Percentiles rank a stretch among this genome's conserved stretches.
Conservation (phyloP, 2,329 filamentous ascomycete species). For the Stagonosporopsis chrysanthemi region DNA sequence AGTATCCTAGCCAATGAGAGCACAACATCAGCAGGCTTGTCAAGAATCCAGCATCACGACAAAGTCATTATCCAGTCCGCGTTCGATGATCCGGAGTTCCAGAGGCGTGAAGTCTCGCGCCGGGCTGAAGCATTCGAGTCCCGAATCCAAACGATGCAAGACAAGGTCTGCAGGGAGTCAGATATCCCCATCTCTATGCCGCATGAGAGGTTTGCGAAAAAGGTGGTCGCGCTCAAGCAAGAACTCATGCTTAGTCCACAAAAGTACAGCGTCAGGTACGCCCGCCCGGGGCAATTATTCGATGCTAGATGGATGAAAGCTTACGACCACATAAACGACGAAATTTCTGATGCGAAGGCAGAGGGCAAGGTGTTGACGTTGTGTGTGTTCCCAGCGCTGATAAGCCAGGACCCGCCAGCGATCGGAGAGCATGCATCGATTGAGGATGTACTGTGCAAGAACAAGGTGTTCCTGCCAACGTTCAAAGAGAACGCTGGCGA, state of each 20-base stretch:
- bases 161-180: not conserved
- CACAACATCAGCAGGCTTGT: not conserved
- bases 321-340: not conserved
- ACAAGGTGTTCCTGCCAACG: conserved; percentile 20
- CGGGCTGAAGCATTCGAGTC: not conserved
- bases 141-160: not conserved
- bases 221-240: conserved; percentile 18
- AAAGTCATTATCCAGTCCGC: conserved; percentile 7
- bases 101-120: not conserved
- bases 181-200: not conserved
- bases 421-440: conserved; percentile 1
- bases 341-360: not conserved
- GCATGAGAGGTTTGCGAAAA: not conserved
- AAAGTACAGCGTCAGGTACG: conserved; percentile 21
- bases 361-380: conserved; percentile 5
- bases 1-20: not conserved
- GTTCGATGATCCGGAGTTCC: conserved; percentile 12
- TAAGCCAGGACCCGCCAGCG: not conserved
- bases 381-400: conserved; percentile 23
- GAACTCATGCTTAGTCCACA: conserved; percentile 18
- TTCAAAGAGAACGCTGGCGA: conserved; percentile 8
- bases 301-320: conserved; percentile 22
- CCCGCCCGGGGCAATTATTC: conserved; percentile 11
- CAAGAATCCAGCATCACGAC: conserved; percentile 14
- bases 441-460: conserved; percentile 7